Percentiles rank a stretch among this genome's conserved stretches.
Evolutionary conservation across 306 rosid genomes (phyloP).

Genomic region (Clitoria ternatea): DNA sequence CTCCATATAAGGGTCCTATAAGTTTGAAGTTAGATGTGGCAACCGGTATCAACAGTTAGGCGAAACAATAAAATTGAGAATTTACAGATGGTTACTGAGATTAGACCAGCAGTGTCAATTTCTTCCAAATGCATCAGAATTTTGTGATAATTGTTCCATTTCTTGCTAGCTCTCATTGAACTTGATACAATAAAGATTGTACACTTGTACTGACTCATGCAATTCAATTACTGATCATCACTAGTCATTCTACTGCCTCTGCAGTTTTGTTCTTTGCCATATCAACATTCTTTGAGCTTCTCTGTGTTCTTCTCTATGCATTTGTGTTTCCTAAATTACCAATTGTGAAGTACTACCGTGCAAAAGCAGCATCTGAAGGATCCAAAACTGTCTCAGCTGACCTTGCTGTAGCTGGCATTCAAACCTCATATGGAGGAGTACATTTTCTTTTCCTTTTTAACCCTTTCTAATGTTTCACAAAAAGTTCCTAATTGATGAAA

Average conservation of each 20-base stretch:
- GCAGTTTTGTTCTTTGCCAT: conserved; percentile 81
- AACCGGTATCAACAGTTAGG: too few species aligned
- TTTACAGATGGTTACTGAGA: too few species aligned
- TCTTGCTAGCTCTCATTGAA: not conserved
- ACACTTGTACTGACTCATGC: not conserved
- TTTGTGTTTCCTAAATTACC: conserved; percentile 66
- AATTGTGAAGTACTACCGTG: conserved; percentile 74
- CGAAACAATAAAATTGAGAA: too few species aligned
- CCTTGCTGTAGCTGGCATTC: conserved; percentile 81
- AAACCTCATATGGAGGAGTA: conserved; percentile 32
- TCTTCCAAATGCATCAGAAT: not conserved
- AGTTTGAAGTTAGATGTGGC: not conserved
- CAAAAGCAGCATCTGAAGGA: conserved; percentile 85
- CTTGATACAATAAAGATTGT: not conserved
- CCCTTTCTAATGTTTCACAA: not conserved
- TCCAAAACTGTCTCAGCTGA: conserved; percentile 82
- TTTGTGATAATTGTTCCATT: not conserved
- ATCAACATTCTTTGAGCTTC: conserved; percentile 62
- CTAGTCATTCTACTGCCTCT: conserved; percentile 15
- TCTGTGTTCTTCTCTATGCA: conserved; percentile 68
- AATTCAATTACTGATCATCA: conserved; percentile 3
- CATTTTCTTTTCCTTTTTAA: not conserved
- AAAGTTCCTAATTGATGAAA: not conserved
- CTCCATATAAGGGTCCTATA: not conserved
- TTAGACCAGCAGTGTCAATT: not conserved